Conservation (phyloP, 192 early-diverging fungal genomes). For the Backusella tarrabulga region DNA sequence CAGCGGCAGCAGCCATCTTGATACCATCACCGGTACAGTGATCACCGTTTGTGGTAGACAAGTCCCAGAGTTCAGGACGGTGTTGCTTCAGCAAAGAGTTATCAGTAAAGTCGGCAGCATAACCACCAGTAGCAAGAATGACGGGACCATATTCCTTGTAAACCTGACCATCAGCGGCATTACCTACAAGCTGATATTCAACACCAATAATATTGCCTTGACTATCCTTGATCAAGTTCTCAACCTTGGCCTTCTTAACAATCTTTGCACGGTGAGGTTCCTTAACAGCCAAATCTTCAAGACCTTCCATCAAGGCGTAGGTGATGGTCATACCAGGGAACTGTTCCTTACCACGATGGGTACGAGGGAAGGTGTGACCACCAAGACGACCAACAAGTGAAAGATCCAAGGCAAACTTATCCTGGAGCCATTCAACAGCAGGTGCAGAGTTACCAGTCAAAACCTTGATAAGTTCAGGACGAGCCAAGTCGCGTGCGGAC, state of each 20-base stretch:
- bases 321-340: conserved; percentile 95
- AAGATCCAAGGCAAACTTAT: conserved; percentile 86
- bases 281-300: conserved; percentile 68
- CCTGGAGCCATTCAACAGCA: conserved; percentile 92
- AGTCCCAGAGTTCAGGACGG: conserved; percentile 67
- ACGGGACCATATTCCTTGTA: conserved; percentile 73
- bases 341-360: conserved; percentile 86
- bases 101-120: conserved; percentile 85
- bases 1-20: conserved; percentile 77
- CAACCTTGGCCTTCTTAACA: conserved; percentile 82
- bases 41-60: conserved; percentile 92
- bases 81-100: conserved; percentile 79
- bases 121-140: conserved; percentile 93
- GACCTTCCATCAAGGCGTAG: conserved; percentile 81
- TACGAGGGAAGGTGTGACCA: conserved; percentile 92
- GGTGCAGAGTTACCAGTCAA: conserved; percentile 82
- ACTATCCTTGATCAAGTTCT: conserved; percentile 63
- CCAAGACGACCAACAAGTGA: conserved; percentile 86
- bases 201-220: conserved; percentile 76
- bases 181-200: conserved; percentile 60
- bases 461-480: conserved; percentile 79
- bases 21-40: conserved; percentile 96
- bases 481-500: conserved; percentile 82
- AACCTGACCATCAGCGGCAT: conserved; percentile 51
- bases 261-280: conserved; percentile 73